Evolutionary conservation across 2,329 filamentous ascomycete species (phyloP).

Genomic region (Hawksworthiomyces lignivorus): DNA sequence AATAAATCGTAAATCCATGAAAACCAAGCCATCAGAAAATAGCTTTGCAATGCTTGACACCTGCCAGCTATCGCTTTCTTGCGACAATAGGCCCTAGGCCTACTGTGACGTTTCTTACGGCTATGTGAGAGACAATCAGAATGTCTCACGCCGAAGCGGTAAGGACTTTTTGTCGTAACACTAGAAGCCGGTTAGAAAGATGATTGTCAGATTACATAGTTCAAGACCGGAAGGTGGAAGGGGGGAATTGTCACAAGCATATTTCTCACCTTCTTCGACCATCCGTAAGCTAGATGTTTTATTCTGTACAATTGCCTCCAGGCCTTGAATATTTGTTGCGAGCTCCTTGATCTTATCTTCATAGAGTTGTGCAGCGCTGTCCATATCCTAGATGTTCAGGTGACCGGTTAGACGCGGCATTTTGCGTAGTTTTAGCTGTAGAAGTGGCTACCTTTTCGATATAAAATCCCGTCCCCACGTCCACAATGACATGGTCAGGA

Average conservation of each 20-base stretch:
- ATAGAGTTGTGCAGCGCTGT: slow-evolving; percentile 50
- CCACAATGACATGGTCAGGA: slow-evolving; percentile 73
- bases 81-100: no score
- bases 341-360: slow-evolving; percentile 48
- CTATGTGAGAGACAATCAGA: no score
- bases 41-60: no score
- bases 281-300: slow-evolving; percentile 82
- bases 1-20: no score
- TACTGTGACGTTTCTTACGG: no score
- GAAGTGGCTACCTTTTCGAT: slow-evolving; percentile 67
- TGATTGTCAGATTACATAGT: no score
- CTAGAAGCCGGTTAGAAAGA: slow-evolving; percentile 17
- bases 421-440: no score
- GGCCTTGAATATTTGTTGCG: slow-evolving; percentile 44
- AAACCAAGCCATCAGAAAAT: no score
- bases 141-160: slow-evolving; percentile 10
- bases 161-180: slow-evolving; percentile 31
- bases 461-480: slow-evolving; percentile 89
- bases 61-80: no score
- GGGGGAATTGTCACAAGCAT: no score
- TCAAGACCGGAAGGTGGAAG: no score
- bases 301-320: slow-evolving; percentile 49
- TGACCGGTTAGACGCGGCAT: no score
- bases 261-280: slow-evolving; percentile 91
- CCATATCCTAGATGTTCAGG: slow-evolving; percentile 38